Evolutionary conservation across 352 stramenopile genomes (phyloP).

Genomic region (Pythium sukuiense): DNA sequence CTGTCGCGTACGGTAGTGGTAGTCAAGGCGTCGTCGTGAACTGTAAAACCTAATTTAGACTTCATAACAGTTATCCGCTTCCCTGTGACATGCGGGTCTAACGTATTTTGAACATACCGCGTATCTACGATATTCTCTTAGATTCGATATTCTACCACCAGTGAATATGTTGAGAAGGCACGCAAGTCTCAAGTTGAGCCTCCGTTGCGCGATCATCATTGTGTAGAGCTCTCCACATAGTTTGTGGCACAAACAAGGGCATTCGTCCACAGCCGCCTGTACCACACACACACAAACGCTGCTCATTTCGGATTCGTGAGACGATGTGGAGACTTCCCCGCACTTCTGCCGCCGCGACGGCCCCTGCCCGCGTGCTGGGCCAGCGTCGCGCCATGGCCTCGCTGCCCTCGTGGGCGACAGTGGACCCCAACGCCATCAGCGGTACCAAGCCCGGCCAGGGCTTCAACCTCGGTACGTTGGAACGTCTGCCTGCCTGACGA

Average conservation of each 20-base stretch:
- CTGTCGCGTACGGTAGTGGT: slow-evolving; percentile 21
- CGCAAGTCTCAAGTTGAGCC: not conserved
- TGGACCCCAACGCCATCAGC: slow-evolving; percentile 88
- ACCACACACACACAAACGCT: not conserved
- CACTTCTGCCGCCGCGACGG: slow-evolving; percentile 15
- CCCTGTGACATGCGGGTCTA: too few species aligned
- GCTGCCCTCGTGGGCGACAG: slow-evolving; percentile 90
- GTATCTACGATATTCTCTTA: not conserved
- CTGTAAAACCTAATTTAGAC: slow-evolving; percentile 15
- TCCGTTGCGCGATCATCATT: not conserved
- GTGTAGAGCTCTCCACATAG: not conserved
- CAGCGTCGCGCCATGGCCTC: slow-evolving; percentile 50
- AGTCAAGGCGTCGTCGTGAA: slow-evolving; percentile 6
- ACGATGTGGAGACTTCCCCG: slow-evolving; percentile 32
- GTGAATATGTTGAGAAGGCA: not conserved
- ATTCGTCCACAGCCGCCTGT: slow-evolving; percentile 1
- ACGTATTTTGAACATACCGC: not conserved
- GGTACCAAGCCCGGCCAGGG: slow-evolving; percentile 75
- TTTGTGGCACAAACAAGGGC: not conserved
- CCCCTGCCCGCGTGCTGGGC: slow-evolving; percentile 28
- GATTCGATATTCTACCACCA: not conserved
- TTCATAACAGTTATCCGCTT: not conserved
- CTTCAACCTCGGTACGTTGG: slow-evolving; percentile 80
- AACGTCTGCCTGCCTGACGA: not conserved
- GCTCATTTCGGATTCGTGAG: not conserved